phyloP scores from a whole-genome alignment of 2,329 filamentous ascomycete genomes.

The Aspergillus glaucus region DNA sequence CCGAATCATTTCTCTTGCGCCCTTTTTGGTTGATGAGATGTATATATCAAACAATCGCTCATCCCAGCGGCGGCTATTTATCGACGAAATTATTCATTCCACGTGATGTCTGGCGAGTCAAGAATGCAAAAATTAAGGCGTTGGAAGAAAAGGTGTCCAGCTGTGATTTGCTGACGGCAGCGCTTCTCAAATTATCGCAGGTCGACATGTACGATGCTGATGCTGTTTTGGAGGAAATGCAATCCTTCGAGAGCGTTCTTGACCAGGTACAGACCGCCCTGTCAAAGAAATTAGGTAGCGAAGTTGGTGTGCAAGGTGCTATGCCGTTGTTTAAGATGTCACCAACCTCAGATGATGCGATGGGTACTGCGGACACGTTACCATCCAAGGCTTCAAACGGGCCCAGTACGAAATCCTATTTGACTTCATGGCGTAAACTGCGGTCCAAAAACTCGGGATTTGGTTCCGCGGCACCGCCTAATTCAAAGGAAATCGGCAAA shows the following conservation, averaged over 20 bases:
- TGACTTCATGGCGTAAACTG: slow-evolving; percentile 84
- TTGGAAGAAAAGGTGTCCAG: slow-evolving; percentile 90
- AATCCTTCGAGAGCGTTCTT: slow-evolving; percentile 74
- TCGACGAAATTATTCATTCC: slow-evolving; percentile 90
- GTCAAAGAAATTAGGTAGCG: slow-evolving; percentile 79
- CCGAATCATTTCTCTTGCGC: slow-evolving; percentile 77
- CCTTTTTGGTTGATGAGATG: slow-evolving; percentile 98
- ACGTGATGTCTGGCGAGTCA: slow-evolving; percentile 86
- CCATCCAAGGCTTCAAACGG: slow-evolving; percentile 51
- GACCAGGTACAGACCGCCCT: slow-evolving; percentile 76
- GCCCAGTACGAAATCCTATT: slow-evolving; percentile 62
- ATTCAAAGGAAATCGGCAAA: slow-evolving; percentile 45
- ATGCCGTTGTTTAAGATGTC: slow-evolving; percentile 66
- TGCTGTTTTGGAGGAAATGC: slow-evolving; percentile 89
- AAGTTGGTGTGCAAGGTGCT: slow-evolving; percentile 77
- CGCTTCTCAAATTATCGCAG: slow-evolving; percentile 71
- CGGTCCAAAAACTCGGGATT: slow-evolving; percentile 80
- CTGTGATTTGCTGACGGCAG: slow-evolving; percentile 85
- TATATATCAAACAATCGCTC: slow-evolving; percentile 83
- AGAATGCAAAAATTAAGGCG: slow-evolving; percentile 84
- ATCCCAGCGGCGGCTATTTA: slow-evolving; percentile 85
- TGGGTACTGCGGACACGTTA: slow-evolving; percentile 30
- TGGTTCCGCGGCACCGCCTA: slow-evolving; percentile 36
- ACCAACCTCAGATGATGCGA: slow-evolving; percentile 43
- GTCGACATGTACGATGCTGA: slow-evolving; percentile 90